These are phyloP conservation scores for Colletotrichum destructivum DNA, from an alignment of 2,329 filamentous ascomycete species.

Conservation along the genomic window DNA sequence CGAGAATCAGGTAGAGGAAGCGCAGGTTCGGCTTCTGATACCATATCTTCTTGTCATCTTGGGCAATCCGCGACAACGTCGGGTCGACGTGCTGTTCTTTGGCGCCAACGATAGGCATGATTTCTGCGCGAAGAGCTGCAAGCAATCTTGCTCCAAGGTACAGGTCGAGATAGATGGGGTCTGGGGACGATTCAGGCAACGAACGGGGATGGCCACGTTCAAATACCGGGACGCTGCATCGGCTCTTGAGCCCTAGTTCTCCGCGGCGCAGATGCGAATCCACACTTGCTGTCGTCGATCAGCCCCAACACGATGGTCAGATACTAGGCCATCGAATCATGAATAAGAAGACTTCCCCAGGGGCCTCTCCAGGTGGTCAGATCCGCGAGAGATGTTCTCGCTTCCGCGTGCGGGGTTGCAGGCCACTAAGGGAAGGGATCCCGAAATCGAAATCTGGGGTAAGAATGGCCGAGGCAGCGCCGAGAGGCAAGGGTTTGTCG, in stretches of 20 bases:
- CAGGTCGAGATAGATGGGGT: not conserved
- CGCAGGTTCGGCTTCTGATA: constrained; percentile 58
- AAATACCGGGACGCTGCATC: constrained; percentile 18
- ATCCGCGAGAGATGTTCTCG: constrained; percentile 3
- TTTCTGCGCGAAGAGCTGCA: not conserved
- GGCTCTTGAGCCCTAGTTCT: not conserved
- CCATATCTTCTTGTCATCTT: constrained; percentile 54
- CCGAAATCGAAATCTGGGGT: constrained; percentile 33
- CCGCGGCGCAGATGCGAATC: not conserved
- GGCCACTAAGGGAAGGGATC: constrained; percentile 4
- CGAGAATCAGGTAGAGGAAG: constrained; percentile 56
- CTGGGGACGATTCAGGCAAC: not conserved
- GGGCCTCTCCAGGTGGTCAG: constrained; percentile 4
- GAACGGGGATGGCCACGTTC: constrained; percentile 5
- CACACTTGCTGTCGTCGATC: not conserved
- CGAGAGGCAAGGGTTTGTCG: constrained; percentile 19
- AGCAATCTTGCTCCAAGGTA: not conserved
- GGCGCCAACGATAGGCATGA: constrained; percentile 52
- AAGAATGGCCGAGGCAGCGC: constrained; percentile 27
- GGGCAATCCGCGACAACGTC: constrained; percentile 53
- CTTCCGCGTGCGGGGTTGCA: constrained; percentile 31
- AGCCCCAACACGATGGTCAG: not conserved
- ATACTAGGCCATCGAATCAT: constrained; percentile 25
- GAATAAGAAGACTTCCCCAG: not conserved
- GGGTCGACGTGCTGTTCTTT: constrained; percentile 55